Evolutionary conservation across 805 yeast genomes (phyloP).

Genomic region (Trichomonascus vanleenenianus): DNA sequence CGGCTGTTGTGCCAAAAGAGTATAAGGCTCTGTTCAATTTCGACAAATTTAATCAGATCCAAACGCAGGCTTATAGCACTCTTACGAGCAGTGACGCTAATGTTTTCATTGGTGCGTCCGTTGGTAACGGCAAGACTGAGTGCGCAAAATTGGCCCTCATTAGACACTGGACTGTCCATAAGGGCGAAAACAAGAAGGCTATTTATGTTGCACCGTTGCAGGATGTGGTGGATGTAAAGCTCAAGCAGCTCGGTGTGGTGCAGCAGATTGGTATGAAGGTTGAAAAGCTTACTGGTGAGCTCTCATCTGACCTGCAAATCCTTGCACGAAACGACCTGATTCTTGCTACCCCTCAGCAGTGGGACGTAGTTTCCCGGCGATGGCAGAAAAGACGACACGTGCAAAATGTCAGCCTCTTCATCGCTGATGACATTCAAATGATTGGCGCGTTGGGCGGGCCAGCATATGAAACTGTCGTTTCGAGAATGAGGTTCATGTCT

Average conservation of each 20-base stretch:
- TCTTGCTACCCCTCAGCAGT: conserved; percentile 72
- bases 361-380: conserved; percentile 63
- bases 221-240: conserved; percentile 41
- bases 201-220: conserved; percentile 65
- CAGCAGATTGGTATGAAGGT: conserved; percentile 46
- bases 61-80: conserved; percentile 60
- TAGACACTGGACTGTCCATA: conserved; percentile 49
- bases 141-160: conserved; percentile 68
- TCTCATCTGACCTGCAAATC: conserved; percentile 44
- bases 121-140: conserved; percentile 68
- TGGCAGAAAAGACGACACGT: conserved; percentile 75
- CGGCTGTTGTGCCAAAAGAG: conserved; percentile 44
- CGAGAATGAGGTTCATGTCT: conserved; percentile 65
- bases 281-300: conserved; percentile 50
- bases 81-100: conserved; percentile 52
- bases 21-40: conserved; percentile 42
- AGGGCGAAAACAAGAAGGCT: conserved; percentile 34
- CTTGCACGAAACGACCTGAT: conserved; percentile 58
- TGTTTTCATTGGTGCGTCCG: conserved; percentile 60
- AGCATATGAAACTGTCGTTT: conserved; percentile 58
- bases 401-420: conserved; percentile 56
- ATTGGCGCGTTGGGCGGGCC: conserved; percentile 57
- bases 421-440: conserved; percentile 67
- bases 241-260: conserved; percentile 20
- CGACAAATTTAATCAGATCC: conserved; percentile 57